Percentiles rank a stretch among this genome's conserved stretches.
These are phyloP conservation scores for Quercus robur DNA, from an alignment of 306 rosid genomes.

Conservation along the genomic window DNA sequence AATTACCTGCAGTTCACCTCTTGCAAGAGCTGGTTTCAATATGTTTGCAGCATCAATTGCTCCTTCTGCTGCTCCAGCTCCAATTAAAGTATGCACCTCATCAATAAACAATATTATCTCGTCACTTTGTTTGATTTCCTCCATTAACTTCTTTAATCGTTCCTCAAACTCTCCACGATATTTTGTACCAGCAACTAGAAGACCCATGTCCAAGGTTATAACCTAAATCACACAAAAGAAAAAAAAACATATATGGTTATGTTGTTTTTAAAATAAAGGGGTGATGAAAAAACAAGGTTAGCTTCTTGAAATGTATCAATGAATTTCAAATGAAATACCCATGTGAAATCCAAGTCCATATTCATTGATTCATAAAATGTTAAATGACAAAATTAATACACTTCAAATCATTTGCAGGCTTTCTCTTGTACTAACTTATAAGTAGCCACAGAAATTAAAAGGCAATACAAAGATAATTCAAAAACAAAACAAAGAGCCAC, in stretches of 20 bases:
- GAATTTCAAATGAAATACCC: not conserved
- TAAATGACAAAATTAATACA: not conserved
- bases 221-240: slow-evolving; percentile 46
- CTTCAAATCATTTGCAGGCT: not conserved
- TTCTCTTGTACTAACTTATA: not conserved
- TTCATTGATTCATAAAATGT: not conserved
- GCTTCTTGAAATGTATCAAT: not conserved
- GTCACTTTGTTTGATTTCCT: slow-evolving; percentile 94
- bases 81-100: slow-evolving; percentile 93
- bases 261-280: slow-evolving; percentile 1
- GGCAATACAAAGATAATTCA: too few species aligned
- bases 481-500: too few species aligned
- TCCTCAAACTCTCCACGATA: slow-evolving; percentile 99
- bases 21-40: slow-evolving; percentile 91
- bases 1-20: slow-evolving; percentile 95
- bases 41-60: slow-evolving; percentile 97
- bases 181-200: slow-evolving; percentile 96
- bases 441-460: not conserved
- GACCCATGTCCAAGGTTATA: slow-evolving; percentile 96
- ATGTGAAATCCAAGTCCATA: not conserved
- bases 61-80: slow-evolving; percentile 99
- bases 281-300: not conserved
- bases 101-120: slow-evolving; percentile 90
- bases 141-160: slow-evolving; percentile 91
- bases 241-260: not conserved